Percentiles rank a stretch among this genome's conserved stretches.
phyloP scores from a whole-genome alignment of 148 eudicot genomes.

The Simmondsia chinensis region DNA sequence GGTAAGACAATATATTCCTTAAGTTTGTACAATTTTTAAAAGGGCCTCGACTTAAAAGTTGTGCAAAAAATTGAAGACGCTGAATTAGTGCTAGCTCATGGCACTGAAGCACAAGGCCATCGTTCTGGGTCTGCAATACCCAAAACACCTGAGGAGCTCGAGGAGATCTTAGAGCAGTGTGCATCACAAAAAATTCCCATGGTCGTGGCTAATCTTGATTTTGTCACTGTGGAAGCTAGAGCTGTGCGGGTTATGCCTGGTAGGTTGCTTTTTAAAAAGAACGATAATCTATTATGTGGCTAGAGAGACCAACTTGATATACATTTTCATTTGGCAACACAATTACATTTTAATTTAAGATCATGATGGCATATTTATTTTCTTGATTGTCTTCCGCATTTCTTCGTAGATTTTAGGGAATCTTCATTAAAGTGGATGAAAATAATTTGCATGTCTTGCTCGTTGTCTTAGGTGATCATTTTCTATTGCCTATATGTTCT shows the following conservation, averaged over 20 bases:
- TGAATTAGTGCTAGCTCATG: slow-evolving; percentile 84
- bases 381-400: too few species aligned
- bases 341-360: too few species aligned
- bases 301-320: too few species aligned
- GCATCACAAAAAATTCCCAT: slow-evolving; percentile 73
- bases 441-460: too few species aligned
- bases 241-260: slow-evolving; percentile 90
- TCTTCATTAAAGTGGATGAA: too few species aligned
- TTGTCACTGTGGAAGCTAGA: slow-evolving; percentile 94
- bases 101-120: slow-evolving; percentile 91
- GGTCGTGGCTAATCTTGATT: slow-evolving; percentile 98
- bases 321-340: too few species aligned
- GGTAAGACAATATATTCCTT: too few species aligned
- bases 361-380: too few species aligned
- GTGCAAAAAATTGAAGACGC: slow-evolving; percentile 88
- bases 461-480: too few species aligned
- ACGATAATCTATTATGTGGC: too few species aligned
- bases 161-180: slow-evolving; percentile 61
- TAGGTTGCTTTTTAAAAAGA: slow-evolving; percentile 10
- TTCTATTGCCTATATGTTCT: too few species aligned
- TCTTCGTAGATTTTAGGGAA: too few species aligned
- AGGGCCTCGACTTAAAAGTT: slow-evolving; percentile 77
- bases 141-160: slow-evolving; percentile 60
- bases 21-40: slow-evolving; percentile 5
- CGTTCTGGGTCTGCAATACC: slow-evolving; percentile 59